Evolutionary conservation across 78 protist genomes (phyloP).

Genomic region (Dictyostelium capitatum): DNA sequence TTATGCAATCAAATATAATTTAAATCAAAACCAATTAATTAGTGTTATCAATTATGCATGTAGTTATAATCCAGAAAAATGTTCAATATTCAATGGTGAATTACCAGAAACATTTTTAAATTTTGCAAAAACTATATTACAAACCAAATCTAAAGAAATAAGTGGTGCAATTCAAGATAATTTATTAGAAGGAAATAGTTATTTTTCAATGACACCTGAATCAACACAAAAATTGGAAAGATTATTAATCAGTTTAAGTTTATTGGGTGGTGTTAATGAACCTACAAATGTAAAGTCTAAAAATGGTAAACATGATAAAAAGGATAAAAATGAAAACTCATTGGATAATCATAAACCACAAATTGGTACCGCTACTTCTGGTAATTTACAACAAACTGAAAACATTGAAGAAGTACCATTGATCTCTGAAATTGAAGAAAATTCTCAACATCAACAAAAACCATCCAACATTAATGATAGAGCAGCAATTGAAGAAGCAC

Average conservation of each 20-base stretch:
- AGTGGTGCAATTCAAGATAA: neutral
- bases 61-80: neutral
- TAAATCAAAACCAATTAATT: conserved; percentile 3
- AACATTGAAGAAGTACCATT: neutral
- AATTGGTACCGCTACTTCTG: neutral
- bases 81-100: neutral
- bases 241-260: conserved; percentile 2
- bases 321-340: neutral
- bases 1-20: conserved; percentile 6
- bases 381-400: neutral
- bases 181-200: neutral
- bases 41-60: conserved; percentile 25
- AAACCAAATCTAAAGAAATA: neutral
- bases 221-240: neutral
- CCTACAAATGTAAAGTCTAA: neutral
- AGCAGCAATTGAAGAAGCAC: neutral
- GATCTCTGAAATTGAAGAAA: too few relatives aligned
- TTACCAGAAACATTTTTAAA: neutral
- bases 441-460: neutral
- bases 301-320: neutral
- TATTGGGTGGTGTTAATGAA: neutral
- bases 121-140: neutral
- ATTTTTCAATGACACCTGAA: neutral
- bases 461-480: neutral
- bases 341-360: neutral